Conservation (phyloP, 768 basidiomycete genomes). For the Lactarius vividus region DNA sequence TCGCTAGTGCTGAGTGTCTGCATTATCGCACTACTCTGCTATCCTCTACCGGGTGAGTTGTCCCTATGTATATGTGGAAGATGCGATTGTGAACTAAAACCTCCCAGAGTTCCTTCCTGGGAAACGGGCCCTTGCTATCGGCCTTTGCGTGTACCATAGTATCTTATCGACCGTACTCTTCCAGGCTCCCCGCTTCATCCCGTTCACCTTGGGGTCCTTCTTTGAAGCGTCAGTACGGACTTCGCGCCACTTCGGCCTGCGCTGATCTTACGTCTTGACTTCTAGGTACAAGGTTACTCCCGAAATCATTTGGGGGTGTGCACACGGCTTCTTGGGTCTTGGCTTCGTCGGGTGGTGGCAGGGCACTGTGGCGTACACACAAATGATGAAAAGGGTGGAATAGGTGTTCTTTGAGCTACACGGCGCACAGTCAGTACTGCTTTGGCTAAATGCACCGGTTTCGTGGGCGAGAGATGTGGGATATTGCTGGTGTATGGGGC, state of each 20-base stretch:
- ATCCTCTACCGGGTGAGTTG: conserved; percentile 65
- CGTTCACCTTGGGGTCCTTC: conserved; percentile 59
- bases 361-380: conserved; percentile 51
- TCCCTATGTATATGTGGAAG: not conserved
- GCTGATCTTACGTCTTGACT: not conserved
- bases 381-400: conserved; percentile 13
- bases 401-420: conserved; percentile 3
- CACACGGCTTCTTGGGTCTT: conserved; percentile 70
- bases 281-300: conserved; percentile 62
- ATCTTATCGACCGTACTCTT: conserved; percentile 70
- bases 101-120: conserved; percentile 74
- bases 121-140: conserved; percentile 79
- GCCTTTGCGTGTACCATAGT: conserved; percentile 72
- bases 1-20: conserved; percentile 61
- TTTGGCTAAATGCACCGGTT: not conserved
- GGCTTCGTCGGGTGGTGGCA: conserved; percentile 85
- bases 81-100: not conserved
- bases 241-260: not conserved
- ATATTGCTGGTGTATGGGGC: not conserved
- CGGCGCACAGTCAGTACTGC: not conserved
- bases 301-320: conserved; percentile 67
- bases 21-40: conserved; percentile 60
- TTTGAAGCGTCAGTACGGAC: conserved; percentile 54
- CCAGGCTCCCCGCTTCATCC: conserved; percentile 78
- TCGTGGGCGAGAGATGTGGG: not conserved